Conservation (phyloP, 2,329 filamentous ascomycete genomes). For the Stemphylium vesicarium region DNA sequence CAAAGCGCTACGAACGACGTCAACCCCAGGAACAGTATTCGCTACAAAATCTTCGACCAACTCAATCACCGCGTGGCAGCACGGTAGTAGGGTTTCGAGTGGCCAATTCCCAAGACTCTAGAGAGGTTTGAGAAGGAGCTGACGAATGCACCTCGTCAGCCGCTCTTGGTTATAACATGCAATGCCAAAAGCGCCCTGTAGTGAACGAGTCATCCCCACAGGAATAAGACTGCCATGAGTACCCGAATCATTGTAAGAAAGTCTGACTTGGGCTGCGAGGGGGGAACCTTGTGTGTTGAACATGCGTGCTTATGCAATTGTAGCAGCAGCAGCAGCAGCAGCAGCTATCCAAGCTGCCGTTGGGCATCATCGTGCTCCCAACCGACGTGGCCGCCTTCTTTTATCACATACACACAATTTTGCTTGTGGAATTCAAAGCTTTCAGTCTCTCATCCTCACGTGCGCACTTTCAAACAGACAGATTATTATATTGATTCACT, state of each 20-base stretch:
- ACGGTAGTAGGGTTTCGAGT: not conserved
- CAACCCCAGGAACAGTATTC: conserved; percentile 2
- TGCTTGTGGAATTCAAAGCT: not conserved
- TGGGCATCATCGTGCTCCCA: not conserved
- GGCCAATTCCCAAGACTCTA: not conserved
- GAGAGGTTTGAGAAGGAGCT: conserved; percentile 2
- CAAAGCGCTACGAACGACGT: conserved; percentile 18
- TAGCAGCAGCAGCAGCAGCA: not conserved
- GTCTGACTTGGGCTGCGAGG: not conserved
- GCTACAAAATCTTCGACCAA: not conserved
- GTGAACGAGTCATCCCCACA: not conserved
- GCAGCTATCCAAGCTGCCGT: not conserved
- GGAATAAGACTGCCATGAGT: not conserved
- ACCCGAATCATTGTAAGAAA: not conserved
- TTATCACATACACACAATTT: not conserved
- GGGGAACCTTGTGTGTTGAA: not conserved
- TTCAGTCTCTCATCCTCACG: not conserved
- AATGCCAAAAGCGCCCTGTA: conserved; percentile 2
- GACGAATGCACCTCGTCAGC: conserved; percentile 13
- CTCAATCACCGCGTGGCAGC: not conserved
- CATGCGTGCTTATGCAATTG: not conserved
- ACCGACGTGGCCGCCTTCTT: not conserved
- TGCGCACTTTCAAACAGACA: not conserved
- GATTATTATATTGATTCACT: conserved; percentile 20
- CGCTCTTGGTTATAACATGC: conserved; percentile 6